Base-by-base conservation (phyloP, 73 alveolate species). In the Stentor roeselii region DNA sequence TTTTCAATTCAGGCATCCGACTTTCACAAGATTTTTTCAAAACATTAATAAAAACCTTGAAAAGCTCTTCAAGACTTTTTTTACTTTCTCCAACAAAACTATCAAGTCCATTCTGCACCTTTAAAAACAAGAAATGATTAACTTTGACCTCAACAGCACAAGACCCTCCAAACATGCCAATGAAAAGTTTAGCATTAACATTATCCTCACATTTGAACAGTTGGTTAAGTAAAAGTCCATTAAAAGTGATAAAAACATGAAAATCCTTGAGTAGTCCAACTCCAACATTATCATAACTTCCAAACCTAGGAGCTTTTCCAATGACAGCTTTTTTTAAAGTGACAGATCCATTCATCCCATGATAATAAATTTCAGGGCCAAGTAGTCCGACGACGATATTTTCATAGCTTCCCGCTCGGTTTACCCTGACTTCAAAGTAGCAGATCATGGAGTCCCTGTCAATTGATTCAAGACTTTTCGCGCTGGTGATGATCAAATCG, bases 341-440 rank as follows among this genome's bases (percentile, higher is more conserved):
- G 34, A 67, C 37, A 67, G 21, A 27, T 34, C 80, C 80, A 2
- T 67, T 67, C 34, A 21, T 67, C 41, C 80, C 80, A 2, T 32
- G 37, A 32, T 67, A 67, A 67, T 21, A 67, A 27, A 67, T 32
- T 27, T 67, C 41, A 21, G 37, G 21, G 27, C 80, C 80, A 14
- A 21, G 27, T 27, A 67, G 14, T 2, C 80, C 80, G 34, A 67
- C 34, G 2, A 32, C n/a, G 34, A 67, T 67, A 67, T 67, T 67
- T 67, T 67, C 80, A 67, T 67, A 67, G 21, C 34, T 67, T 67
- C 80, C 80, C 0, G 80, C 80, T 67, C 34, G 21, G 34, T 67
- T 21, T 0, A 67, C 80, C 41, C 41, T 67, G 11, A 67, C 37
- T 67, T 67, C 80, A 67, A 30, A 67, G 34, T 67, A 67, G 3